These are phyloP conservation scores for Eleusine coracana DNA, from an alignment of 176 grass and related monocot genomes.

Conservation along the genomic window DNA sequence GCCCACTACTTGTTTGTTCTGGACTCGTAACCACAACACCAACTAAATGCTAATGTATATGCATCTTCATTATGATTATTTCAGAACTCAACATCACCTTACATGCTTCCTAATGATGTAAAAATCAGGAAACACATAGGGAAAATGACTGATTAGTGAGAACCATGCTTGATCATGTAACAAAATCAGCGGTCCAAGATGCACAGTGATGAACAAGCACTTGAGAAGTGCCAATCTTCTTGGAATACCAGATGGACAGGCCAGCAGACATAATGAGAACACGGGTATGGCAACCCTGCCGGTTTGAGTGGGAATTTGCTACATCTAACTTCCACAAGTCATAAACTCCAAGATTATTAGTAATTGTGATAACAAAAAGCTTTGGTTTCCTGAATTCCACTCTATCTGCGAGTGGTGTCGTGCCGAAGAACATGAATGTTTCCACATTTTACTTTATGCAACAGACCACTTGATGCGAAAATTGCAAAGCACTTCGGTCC, in stretches of 20 bases:
- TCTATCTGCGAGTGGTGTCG: not conserved
- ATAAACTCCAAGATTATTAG: not conserved
- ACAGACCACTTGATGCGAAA: not conserved
- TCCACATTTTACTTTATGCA: not conserved
- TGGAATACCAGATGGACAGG: not conserved
- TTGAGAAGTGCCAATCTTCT: not conserved
- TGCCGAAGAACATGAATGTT: not conserved
- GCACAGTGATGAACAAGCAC: not conserved
- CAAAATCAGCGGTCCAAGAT: not conserved
- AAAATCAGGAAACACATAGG: too few relatives aligned
- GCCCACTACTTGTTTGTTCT: too few relatives aligned
- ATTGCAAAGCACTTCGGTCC: not conserved
- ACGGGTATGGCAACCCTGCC: not conserved
- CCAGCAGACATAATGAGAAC: not conserved
- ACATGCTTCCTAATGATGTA: too few relatives aligned
- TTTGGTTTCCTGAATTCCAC: not conserved
- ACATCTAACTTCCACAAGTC: not conserved
- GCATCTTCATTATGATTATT: too few relatives aligned
- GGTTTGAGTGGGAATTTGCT: not conserved
- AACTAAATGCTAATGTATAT: too few relatives aligned
- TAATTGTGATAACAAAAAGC: not conserved
- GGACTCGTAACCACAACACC: too few relatives aligned
- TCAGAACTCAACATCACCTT: too few relatives aligned
- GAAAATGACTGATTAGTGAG: too few relatives aligned
- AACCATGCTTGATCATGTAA: too few relatives aligned